Base-by-base conservation (phyloP, 2,329 filamentous ascomycete species). In the Aspergillus nomiae region DNA sequence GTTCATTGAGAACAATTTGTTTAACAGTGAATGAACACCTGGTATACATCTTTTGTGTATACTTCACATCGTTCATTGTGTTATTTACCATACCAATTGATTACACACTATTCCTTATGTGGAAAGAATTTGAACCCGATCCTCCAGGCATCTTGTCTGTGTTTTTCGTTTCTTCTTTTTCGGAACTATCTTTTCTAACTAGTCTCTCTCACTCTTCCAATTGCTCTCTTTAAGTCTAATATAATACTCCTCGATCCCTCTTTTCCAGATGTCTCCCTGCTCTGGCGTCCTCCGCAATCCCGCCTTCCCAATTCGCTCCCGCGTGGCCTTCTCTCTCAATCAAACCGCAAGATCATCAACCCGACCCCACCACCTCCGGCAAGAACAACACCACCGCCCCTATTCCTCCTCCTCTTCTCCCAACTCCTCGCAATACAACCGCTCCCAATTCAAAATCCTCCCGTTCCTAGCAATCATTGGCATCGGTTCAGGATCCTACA, bases 401-500 rank as follows among this genome's bases (percentile, higher is more conserved):
- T 68, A 61, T 63, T 66, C 60, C 38, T 61, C 63, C 5, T 64
- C 65, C 9, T 56, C 66, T 53, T 59, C 61, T 26, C 16, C 54
- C 26, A 53, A 55, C 19, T 58, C 61, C 53, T 66, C 74, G 21
- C 72, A 74, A 55, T 73, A 71, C 65, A 70, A 63, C 56, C 72
- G 71, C 55, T 76, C 78, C 45, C 71, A 78, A 60, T 76, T 81
- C 71, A 77, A 77, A 67, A 70, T 82, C 71, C 68, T 80, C 60
- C 80, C 80, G 14, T 76, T 81, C 67, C 57, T 81, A 59, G 65
- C 77, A 28, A 80, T 87, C 64, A 76, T 83, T 57, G 74, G 80
- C 50, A 71, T 81, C 56, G 83, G 83, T 62, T 81, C 81, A 45
- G 82, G 81, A 50, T 77, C 81, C 56, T 87, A 86, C 76, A 71